Evolutionary conservation across 164 flowering plant genomes (phyloP).

Genomic region (Macadamia tetraphylla): DNA sequence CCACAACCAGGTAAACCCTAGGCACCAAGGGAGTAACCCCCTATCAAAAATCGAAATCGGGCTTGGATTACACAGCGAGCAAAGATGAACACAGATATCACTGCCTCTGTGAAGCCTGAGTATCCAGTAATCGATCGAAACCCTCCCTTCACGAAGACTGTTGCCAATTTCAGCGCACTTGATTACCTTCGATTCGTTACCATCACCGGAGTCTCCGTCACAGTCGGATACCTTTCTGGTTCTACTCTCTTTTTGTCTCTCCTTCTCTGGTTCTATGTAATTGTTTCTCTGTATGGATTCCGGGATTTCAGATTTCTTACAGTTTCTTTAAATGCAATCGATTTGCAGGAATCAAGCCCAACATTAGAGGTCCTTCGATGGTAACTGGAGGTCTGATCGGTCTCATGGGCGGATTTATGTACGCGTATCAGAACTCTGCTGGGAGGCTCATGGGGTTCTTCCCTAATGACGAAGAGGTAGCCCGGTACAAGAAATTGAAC

Average conservation of each 20-base stretch:
- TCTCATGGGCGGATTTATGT: slow-evolving; percentile 92
- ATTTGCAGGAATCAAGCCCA: slow-evolving; percentile 74
- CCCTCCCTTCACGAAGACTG: slow-evolving; percentile 90
- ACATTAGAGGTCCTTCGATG: slow-evolving; percentile 88
- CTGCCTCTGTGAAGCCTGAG: slow-evolving; percentile 77
- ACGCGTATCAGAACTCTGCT: slow-evolving; percentile 92
- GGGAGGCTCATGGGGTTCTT: slow-evolving; percentile 97
- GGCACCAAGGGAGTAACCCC: too few relatives aligned
- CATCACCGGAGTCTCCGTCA: slow-evolving; percentile 85
- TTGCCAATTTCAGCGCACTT: slow-evolving; percentile 76
- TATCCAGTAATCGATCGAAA: slow-evolving; percentile 95
- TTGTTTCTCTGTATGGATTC: background rate
- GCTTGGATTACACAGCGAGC: background rate
- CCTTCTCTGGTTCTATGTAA: background rate
- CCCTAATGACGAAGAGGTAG: slow-evolving; percentile 26
- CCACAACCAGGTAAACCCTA: too few relatives aligned
- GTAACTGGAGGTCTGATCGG: slow-evolving; percentile 96
- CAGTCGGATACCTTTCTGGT: slow-evolving; percentile 96
- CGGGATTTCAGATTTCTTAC: background rate
- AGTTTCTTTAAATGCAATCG: background rate
- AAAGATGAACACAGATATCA: slow-evolving; percentile 87
- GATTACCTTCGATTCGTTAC: slow-evolving; percentile 82
- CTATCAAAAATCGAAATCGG: too few relatives aligned
- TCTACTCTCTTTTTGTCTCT: background rate
- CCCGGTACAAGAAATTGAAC: slow-evolving; percentile 53